A percentile compares a stretch with the other conserved stretches of the same genome.
phyloP scores from a whole-genome alignment of 1,284 basidiomycete genomes.

The Anthracocystis walkeri region DNA sequence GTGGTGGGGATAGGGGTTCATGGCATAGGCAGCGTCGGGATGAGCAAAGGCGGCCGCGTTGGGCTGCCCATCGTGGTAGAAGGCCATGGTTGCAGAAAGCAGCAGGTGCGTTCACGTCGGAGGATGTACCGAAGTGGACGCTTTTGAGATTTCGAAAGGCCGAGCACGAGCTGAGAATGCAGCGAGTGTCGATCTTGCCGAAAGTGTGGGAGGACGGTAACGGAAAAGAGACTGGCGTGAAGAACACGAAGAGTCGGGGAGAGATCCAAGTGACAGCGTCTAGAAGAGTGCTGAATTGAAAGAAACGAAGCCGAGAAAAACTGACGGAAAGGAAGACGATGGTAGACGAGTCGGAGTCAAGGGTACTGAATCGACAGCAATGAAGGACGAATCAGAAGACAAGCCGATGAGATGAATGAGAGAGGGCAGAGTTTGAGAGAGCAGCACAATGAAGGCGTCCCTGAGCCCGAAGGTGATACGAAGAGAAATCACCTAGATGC shows the following conservation, averaged over 20 bases:
- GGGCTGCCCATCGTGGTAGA: slow-evolving; percentile 29
- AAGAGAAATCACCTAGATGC: slow-evolving; percentile 32
- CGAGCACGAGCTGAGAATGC: slow-evolving; percentile 4
- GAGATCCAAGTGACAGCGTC: neutral
- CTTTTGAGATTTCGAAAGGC: slow-evolving; percentile 24
- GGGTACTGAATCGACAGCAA: no score
- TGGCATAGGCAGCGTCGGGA: slow-evolving; percentile 15
- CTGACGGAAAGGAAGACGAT: neutral
- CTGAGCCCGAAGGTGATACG: slow-evolving; percentile 33
- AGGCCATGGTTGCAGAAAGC: slow-evolving; percentile 16
- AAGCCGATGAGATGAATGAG: neutral
- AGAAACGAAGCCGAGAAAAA: neutral
- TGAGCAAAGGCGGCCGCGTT: slow-evolving; percentile 16
- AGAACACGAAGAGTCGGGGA: neutral
- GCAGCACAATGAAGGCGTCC: slow-evolving; percentile 57
- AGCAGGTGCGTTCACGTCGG: slow-evolving; percentile 29
- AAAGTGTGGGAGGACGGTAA: neutral
- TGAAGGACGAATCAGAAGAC: no score
- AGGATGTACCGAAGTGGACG: slow-evolving; percentile 25
- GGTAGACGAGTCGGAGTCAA: neutral
- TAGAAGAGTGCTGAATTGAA: neutral
- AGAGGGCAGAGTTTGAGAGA: slow-evolving; percentile 26
- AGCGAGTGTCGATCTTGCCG: slow-evolving; percentile 11
- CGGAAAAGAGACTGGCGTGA: neutral
- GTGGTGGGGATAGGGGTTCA: slow-evolving; percentile 25